Evolutionary conservation across 176 grass and related monocot species (phyloP).

Genomic region (Cenchrus purpureus): DNA sequence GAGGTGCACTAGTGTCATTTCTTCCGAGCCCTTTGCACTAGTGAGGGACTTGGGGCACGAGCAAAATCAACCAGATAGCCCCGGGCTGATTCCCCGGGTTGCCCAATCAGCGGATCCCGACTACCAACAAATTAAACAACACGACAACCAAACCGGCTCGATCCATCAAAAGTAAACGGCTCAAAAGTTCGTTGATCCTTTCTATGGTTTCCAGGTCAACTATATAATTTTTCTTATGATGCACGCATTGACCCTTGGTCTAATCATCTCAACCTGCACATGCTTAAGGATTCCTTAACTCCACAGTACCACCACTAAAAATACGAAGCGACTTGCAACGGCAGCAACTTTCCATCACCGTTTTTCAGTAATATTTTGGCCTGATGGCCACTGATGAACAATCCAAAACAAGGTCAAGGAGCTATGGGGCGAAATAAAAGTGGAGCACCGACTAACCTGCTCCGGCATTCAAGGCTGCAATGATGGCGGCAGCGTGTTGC

Average conservation of each 20-base stretch:
- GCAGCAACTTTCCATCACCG: not conserved
- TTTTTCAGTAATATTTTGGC: not conserved
- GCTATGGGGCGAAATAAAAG: slow-evolving; percentile 18
- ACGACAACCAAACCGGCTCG: slow-evolving; percentile 8
- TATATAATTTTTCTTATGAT: not conserved
- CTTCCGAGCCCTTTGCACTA: too few relatives aligned
- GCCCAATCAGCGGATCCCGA: not conserved
- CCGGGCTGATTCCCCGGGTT: not conserved
- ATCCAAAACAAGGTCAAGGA: not conserved
- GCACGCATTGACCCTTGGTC: slow-evolving; percentile 1
- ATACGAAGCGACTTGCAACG: not conserved
- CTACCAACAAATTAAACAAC: not conserved
- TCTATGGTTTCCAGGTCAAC: slow-evolving; percentile 33
- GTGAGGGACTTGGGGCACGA: not conserved
- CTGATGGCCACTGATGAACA: not conserved
- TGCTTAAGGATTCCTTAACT: not conserved
- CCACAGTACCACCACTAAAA: not conserved
- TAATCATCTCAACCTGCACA: slow-evolving; percentile 25
- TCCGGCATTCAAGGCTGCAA: slow-evolving; percentile 54
- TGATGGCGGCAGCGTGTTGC: slow-evolving; percentile 39
- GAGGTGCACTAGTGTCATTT: too few relatives aligned
- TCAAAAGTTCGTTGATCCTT: not conserved
- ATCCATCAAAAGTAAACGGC: slow-evolving; percentile 18
- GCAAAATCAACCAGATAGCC: not conserved
- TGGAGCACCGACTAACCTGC: slow-evolving; percentile 35